phyloP scores from a whole-genome alignment of 805 yeast genomes.

The Saccharomyces paradoxus region DNA sequence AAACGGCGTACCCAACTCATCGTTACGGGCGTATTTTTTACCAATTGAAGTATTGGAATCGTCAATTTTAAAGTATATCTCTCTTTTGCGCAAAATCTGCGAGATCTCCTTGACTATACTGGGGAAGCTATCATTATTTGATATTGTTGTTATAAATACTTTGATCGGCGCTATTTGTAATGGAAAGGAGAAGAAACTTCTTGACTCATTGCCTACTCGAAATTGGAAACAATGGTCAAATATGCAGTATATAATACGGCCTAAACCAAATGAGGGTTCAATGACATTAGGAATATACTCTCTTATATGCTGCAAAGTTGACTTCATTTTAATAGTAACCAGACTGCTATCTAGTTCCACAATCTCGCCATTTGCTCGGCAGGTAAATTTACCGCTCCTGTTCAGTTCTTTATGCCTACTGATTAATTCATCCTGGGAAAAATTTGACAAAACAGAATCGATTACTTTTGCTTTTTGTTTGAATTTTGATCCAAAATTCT shows the following conservation, averaged over 20 bases:
- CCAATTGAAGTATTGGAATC: constrained; percentile 96
- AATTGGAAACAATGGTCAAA: constrained; percentile 95
- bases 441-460: constrained; percentile 63
- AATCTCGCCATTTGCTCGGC: constrained; percentile 54
- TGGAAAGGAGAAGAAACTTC: constrained; percentile 86
- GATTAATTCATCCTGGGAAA: constrained; percentile 81
- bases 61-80: constrained; percentile 63
- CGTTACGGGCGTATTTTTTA: constrained; percentile 94
- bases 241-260: constrained; percentile 87
- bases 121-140: constrained; percentile 69
- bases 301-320: constrained; percentile 80
- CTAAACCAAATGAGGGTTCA: constrained; percentile 98
- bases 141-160: constrained; percentile 89
- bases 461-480: constrained; percentile 94
- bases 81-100: constrained; percentile 49
- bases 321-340: constrained; percentile 67
- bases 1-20: constrained; percentile 96
- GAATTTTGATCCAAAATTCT: constrained; percentile 95
- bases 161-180: constrained; percentile 97
- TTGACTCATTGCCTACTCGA: constrained; percentile 81
- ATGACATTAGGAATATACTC: constrained; percentile 95
- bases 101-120: constrained; percentile 69
- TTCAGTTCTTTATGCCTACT: constrained; percentile 61
- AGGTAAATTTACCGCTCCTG: constrained; percentile 52
- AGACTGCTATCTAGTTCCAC: constrained; percentile 68